phyloP scores from a whole-genome alignment of 2,329 filamentous ascomycete species.

The Metarhizium robertsii region DNA sequence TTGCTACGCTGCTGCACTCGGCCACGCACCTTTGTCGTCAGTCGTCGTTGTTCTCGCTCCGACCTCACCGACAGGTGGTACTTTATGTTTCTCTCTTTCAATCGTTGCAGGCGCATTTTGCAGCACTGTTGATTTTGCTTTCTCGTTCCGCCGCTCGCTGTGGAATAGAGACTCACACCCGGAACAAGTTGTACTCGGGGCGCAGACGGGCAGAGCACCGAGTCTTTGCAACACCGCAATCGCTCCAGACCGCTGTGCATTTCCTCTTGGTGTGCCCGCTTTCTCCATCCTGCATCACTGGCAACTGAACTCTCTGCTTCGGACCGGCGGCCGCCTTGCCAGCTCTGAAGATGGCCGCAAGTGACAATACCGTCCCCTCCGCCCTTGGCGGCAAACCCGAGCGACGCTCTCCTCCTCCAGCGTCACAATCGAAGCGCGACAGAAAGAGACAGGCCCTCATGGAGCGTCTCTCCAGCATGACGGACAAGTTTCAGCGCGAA shows the following conservation, averaged over 20 bases:
- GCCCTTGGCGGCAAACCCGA: conserved; percentile 24
- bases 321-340: neutral
- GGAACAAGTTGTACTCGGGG: neutral
- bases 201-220: neutral
- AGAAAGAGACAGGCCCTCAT: conserved; percentile 76
- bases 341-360: conserved; percentile 26
- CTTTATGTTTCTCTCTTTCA: neutral
- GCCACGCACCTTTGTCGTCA: neutral
- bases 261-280: neutral
- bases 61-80: neutral
- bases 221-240: neutral
- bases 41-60: neutral
- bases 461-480: conserved; percentile 68
- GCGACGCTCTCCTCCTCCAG: conserved; percentile 25
- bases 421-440: conserved; percentile 71
- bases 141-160: neutral
- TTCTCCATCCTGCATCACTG: neutral
- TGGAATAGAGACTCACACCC: neutral
- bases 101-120: neutral
- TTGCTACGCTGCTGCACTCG: neutral
- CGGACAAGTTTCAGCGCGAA: conserved; percentile 69
- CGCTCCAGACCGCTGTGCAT: neutral
- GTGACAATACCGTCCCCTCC: conserved; percentile 24
- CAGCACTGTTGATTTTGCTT: neutral
- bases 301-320: neutral